These are phyloP conservation scores for Mycosarcoma mackinlayi DNA, from an alignment of 1,284 basidiomycete genomes.

Conservation along the genomic window DNA sequence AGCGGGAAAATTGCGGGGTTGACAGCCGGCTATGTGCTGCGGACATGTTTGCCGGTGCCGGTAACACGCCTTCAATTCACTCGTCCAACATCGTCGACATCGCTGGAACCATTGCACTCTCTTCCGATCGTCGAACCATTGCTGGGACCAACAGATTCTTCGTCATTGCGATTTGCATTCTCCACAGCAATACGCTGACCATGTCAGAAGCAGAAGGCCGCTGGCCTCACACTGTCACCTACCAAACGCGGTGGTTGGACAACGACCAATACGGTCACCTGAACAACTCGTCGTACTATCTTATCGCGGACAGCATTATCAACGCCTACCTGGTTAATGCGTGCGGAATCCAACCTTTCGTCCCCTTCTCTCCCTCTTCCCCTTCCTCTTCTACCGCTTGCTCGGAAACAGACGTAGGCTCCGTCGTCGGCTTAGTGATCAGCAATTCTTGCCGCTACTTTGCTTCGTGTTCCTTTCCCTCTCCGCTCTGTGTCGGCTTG, in stretches of 20 bases:
- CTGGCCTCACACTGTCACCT: constrained; percentile 31
- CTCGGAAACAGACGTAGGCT: constrained; percentile 5
- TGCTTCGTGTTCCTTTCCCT: constrained; percentile 49
- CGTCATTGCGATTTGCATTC: too few species aligned
- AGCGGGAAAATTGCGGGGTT: constrained; percentile 9
- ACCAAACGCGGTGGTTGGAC: constrained; percentile 55
- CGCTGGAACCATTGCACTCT: too few species aligned
- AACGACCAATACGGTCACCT: constrained; percentile 59
- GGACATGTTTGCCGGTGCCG: neutral
- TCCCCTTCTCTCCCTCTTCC: constrained; percentile 9
- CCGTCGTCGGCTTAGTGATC: constrained; percentile 50
- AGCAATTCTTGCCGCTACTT: constrained; percentile 48
- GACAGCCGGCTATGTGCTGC: neutral
- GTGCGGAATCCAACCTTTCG: constrained; percentile 46
- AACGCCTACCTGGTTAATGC: constrained; percentile 48
- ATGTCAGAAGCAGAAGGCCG: constrained; percentile 29
- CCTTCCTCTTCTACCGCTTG: neutral
- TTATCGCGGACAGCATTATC: constrained; percentile 47
- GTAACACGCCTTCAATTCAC: neutral
- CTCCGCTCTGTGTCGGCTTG: constrained; percentile 28
- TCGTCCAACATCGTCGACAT: neutral
- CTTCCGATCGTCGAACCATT: too few species aligned
- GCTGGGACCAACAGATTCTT: too few species aligned
- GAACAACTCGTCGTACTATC: constrained; percentile 55
- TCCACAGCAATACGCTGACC: neutral